A percentile compares a stretch with the other conserved stretches of the same genome.
Conservation (phyloP, 345 rosid species). For the Eucalyptus leucophloia region DNA sequence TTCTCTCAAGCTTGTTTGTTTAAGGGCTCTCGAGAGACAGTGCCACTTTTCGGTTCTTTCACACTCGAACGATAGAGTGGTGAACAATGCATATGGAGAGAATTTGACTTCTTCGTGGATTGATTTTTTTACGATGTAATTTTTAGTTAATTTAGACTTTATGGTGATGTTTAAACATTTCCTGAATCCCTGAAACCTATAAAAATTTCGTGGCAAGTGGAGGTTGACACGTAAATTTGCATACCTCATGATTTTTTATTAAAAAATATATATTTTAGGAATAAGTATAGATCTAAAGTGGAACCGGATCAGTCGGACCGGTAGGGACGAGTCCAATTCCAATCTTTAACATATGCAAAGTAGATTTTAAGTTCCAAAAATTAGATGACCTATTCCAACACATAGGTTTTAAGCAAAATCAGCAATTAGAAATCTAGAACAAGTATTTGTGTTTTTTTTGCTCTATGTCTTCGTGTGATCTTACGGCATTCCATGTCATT, state of each 20-base stretch:
- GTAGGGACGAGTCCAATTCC: background rate
- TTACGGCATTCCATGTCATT: background rate
- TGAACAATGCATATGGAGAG: background rate
- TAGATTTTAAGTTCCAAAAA: background rate
- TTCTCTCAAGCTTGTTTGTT: background rate
- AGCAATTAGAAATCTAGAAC: background rate
- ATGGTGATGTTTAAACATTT: background rate
- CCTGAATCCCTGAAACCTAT: background rate
- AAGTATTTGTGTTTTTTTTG: too few species aligned
- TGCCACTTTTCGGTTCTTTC: background rate
- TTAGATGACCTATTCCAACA: too few species aligned
- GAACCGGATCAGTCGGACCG: too few species aligned
- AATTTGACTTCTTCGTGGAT: background rate
- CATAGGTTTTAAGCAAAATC: too few species aligned
- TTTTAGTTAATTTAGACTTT: background rate
- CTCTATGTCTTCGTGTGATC: fast-evolving
- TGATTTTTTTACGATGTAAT: background rate
- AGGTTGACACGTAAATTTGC: background rate
- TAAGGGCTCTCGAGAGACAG: background rate
- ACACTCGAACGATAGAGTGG: background rate
- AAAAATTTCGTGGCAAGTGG: background rate
- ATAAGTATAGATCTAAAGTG: too few species aligned
- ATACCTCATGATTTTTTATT: too few species aligned
- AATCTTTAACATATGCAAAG: background rate
- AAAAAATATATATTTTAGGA: background rate